phyloP scores from a whole-genome alignment of 768 basidiomycete species.

The Solioccasus polychromus region DNA sequence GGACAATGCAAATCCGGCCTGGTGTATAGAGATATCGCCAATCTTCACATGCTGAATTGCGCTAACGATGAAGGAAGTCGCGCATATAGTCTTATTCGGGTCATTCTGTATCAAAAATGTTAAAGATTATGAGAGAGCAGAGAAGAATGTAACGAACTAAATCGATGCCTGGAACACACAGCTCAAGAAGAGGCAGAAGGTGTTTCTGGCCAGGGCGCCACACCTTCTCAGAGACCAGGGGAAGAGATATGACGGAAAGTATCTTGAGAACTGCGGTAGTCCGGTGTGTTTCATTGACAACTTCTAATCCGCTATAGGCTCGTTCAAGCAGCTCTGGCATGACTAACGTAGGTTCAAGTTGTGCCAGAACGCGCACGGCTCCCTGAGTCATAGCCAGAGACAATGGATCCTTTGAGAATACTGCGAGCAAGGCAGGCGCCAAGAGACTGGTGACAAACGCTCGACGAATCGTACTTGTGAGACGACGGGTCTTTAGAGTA shows the following conservation, averaged over 20 bases:
- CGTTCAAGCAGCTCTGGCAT: slow-evolving; percentile 92
- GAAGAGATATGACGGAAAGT: slow-evolving; percentile 71
- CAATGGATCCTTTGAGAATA: slow-evolving; percentile 84
- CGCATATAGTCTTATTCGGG: slow-evolving; percentile 74
- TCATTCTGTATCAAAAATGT: slow-evolving; percentile 54
- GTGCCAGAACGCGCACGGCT: slow-evolving; percentile 71
- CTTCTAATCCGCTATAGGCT: slow-evolving; percentile 88
- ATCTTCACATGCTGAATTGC: slow-evolving; percentile 74
- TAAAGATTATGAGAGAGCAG: not conserved
- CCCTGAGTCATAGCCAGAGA: slow-evolving; percentile 82
- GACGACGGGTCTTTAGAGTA: slow-evolving; percentile 54
- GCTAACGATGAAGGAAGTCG: slow-evolving; percentile 75
- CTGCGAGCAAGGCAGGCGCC: slow-evolving; percentile 85
- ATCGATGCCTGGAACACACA: slow-evolving; percentile 91
- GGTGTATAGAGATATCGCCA: slow-evolving; percentile 67
- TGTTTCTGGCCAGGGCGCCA: slow-evolving; percentile 91
- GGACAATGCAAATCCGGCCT: slow-evolving; percentile 53
- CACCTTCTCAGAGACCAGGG: slow-evolving; percentile 70
- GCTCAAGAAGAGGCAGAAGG: slow-evolving; percentile 80
- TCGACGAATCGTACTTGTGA: slow-evolving; percentile 78
- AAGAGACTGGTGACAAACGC: slow-evolving; percentile 79
- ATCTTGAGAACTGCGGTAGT: slow-evolving; percentile 90
- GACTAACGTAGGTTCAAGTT: slow-evolving; percentile 78
- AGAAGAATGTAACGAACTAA: slow-evolving; percentile 44
- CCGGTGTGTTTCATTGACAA: slow-evolving; percentile 91